A percentile compares a stretch with the other conserved stretches of the same genome.
phyloP scores from a whole-genome alignment of 176 grass and related monocot genomes.

The Otatea glauca region DNA sequence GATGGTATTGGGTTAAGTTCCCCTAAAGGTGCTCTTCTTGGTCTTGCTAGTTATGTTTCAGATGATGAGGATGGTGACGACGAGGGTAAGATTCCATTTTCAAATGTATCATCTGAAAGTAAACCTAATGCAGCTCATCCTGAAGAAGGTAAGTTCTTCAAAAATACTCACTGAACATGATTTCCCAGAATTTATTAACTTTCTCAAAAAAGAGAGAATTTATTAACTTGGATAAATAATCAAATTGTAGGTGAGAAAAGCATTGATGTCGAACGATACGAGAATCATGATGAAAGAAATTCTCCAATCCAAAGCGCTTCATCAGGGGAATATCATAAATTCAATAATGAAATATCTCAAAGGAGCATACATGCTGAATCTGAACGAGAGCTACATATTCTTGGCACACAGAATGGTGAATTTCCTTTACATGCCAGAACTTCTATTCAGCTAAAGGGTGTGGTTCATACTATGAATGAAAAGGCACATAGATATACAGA shows the following conservation, averaged over 20 bases:
- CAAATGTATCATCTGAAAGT: constrained; percentile 43
- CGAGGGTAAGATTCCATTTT: constrained; percentile 41
- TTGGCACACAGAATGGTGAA: constrained; percentile 33
- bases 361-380: constrained; percentile 10
- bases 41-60: constrained; percentile 94
- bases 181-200: constrained; percentile 30
- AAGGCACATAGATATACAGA: constrained; percentile 18
- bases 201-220: neutral
- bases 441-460: constrained; percentile 37
- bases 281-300: constrained; percentile 24
- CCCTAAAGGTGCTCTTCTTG: constrained; percentile 76
- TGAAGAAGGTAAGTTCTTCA: constrained; percentile 44
- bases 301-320: constrained; percentile 20
- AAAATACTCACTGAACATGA: constrained; percentile 9
- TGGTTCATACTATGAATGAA: constrained; percentile 24
- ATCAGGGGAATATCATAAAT: constrained; percentile 34
- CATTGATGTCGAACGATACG: constrained; percentile 20
- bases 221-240: constrained; percentile 31
- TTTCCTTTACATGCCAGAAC: constrained; percentile 16
- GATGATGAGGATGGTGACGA: constrained; percentile 57
- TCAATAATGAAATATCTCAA: constrained; percentile 6
- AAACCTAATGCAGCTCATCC: constrained; percentile 43
- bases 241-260: constrained; percentile 38
- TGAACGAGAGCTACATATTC: constrained; percentile 17
- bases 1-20: constrained; percentile 45